Conservation (phyloP, 805 yeast genomes). For the Metschnikowia henanensis region DNA sequence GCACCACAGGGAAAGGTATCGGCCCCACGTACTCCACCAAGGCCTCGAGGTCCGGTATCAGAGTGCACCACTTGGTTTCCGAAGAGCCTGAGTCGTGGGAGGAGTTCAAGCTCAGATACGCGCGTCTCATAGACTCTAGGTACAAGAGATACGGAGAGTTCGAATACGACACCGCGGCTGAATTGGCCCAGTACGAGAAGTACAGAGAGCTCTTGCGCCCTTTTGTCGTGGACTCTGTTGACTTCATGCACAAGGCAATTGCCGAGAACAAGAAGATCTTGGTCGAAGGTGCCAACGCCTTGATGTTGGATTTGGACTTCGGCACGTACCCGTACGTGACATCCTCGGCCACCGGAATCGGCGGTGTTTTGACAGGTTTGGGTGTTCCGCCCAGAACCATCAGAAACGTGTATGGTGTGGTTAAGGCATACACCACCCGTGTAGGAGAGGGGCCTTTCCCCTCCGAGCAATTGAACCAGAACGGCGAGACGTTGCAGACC, state of each 20-base stretch:
- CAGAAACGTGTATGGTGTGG: conserved; percentile 88
- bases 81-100: conserved; percentile 92
- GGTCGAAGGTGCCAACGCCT: conserved; percentile 97
- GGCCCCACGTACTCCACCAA: conserved; percentile 98
- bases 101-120: conserved; percentile 77
- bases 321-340: conserved; percentile 99
- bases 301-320: conserved; percentile 95
- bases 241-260: conserved; percentile 78
- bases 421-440: conserved; percentile 97
- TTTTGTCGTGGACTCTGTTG: conserved; percentile 90
- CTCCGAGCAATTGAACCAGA: conserved; percentile 87
- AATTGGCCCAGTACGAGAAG: conserved; percentile 72
- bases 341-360: conserved; percentile 93
- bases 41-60: conserved; percentile 93
- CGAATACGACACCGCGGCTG: conserved; percentile 81
- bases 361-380: conserved; percentile 96
- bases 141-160: conserved; percentile 90
- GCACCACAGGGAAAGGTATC: conserved; percentile 98
- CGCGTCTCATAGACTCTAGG: conserved; percentile 78
- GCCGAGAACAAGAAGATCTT: conserved; percentile 78
- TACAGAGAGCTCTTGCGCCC: conserved; percentile 78
- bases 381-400: conserved; percentile 92
- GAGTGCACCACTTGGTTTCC: conserved; percentile 93
- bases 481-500: conserved; percentile 82
- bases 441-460: conserved; percentile 99